Base-by-base conservation (phyloP, 169 alveolate species). In the Plasmodium fragile region DNA sequence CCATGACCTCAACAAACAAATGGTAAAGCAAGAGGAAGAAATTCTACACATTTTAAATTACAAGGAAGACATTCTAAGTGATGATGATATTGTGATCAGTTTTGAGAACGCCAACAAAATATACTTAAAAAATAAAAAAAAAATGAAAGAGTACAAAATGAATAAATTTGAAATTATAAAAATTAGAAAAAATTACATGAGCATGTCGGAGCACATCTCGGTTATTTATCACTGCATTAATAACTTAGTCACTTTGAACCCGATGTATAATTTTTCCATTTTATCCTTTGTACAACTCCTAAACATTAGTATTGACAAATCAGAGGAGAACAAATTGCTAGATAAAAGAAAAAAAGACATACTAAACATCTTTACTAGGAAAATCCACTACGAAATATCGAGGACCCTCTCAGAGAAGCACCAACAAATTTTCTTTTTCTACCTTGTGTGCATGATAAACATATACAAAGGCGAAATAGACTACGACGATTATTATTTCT, bases 101-200 rank as follows among this genome's bases (percentile, higher is more conserved):
- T 89, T 89, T 25, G 90, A 89, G 49, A 78, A 65, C 55, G 90
- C 94, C 1, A 89, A 89, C n/a, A 78, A 89, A 16, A 43, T 89
- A 18, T 89, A 59, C 49, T 71, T 39, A 7, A 81, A 89, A 89
- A 89, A 89, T 89, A 72, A 89, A 55, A 89, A 89, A 89, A 89
- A 89, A 89, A 89, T 89, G 79, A 89, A 89, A 89, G 94, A 89
- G n/a, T 89, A 77, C 43, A 89, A 89, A 78, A 89, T 89, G n/a
- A 89, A 89, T 72, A 89, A 89, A 72, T 78, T 78, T 18, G 94
- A 89, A 59, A 89, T 89, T 39, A 77, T 49, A 18, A 89, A 89
- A 78, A 89, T 89, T 4, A 89, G 94, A 25, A 69, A 89, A 25
- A 89, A 89, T 22, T 89, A 89, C 49, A 89, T 89, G 30, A 89